Conservation (phyloP, 202 grass and related monocot species). For the Digitaria exilis region DNA sequence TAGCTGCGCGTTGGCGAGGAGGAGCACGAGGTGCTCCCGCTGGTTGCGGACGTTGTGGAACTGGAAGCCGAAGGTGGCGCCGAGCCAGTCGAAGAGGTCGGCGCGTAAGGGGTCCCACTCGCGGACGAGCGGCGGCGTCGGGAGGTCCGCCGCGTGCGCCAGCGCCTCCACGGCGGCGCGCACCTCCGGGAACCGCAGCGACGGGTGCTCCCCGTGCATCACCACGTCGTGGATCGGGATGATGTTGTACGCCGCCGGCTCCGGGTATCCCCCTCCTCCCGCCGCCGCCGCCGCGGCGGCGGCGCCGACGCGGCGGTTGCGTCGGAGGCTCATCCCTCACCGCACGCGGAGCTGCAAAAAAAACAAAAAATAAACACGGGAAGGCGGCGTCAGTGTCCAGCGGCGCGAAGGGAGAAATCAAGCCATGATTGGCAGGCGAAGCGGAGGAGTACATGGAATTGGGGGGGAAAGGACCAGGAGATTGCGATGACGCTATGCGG, state of each 20-base stretch:
- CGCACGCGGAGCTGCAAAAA: constrained; percentile 38
- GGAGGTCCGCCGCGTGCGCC: constrained; percentile 45
- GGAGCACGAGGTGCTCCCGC: constrained; percentile 94
- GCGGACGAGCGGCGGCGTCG: constrained; percentile 43
- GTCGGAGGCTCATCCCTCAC: constrained; percentile 62
- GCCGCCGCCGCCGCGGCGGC: not conserved
- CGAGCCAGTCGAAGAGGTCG: constrained; percentile 96
- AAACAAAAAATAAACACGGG: no score
- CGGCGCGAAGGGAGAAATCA: not conserved
- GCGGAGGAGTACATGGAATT: constrained; percentile 13
- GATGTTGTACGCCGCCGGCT: constrained; percentile 78
- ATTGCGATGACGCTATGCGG: constrained; percentile 22
- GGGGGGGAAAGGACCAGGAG: not conserved
- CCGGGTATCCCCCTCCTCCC: constrained; percentile 2
- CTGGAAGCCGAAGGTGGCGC: constrained; percentile 90
- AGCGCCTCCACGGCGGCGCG: constrained; percentile 67
- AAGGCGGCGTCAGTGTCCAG: not conserved
- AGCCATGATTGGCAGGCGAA: not conserved
- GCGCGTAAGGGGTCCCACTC: constrained; percentile 38
- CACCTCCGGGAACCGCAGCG: constrained; percentile 74
- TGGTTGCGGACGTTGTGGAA: constrained; percentile 87
- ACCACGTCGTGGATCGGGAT: constrained; percentile 84
- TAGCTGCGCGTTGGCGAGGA: constrained; percentile 97
- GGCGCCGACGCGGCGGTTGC: constrained; percentile 55
- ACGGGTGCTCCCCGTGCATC: constrained; percentile 60